Percentiles rank a stretch among this genome's conserved stretches.
Conservation (phyloP, 345 rosid species). For the Eucalyptus sp. region DNA sequence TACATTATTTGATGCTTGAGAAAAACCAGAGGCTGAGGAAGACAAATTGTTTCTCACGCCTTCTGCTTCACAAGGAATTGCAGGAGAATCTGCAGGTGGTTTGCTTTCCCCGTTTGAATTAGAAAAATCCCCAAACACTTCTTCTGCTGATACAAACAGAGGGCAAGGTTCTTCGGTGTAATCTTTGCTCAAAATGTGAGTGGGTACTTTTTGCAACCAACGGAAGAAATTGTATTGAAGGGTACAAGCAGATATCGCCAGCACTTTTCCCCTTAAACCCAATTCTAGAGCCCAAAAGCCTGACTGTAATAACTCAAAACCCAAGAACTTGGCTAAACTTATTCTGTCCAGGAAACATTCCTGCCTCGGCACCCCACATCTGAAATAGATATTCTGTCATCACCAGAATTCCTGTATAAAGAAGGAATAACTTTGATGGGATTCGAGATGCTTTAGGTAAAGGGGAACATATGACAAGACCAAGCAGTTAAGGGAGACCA, state of each 20-base stretch:
- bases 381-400: too few relatives aligned
- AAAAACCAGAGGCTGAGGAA: conserved; percentile 25
- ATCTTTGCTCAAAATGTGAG: conserved; percentile 18
- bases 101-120: conserved; percentile 33
- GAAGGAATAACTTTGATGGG: too few relatives aligned
- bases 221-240: conserved; percentile 82
- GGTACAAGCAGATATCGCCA: conserved; percentile 68
- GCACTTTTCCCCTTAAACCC: conserved; percentile 55
- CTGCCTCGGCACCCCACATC: too few relatives aligned
- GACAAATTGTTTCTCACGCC: conserved; percentile 26
- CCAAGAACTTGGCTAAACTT: too few relatives aligned
- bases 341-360: too few relatives aligned
- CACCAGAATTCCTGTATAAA: too few relatives aligned
- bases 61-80: conserved; percentile 13
- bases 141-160: conserved; percentile 64
- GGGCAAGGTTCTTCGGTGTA: conserved; percentile 93
- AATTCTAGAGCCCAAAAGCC: too few relatives aligned
- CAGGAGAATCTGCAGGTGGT: conserved; percentile 13
- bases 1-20: conserved; percentile 23
- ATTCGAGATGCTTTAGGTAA: too few relatives aligned
- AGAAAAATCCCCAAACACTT: conserved; percentile 25
- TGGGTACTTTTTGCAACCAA: conserved; percentile 70
- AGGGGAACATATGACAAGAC: too few relatives aligned
- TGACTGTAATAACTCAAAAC: too few relatives aligned
- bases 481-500: too few relatives aligned